These are phyloP conservation scores for Schizochytrium sp. DNA, from an alignment of 108 stramenopile genomes.

Conservation along the genomic window DNA sequence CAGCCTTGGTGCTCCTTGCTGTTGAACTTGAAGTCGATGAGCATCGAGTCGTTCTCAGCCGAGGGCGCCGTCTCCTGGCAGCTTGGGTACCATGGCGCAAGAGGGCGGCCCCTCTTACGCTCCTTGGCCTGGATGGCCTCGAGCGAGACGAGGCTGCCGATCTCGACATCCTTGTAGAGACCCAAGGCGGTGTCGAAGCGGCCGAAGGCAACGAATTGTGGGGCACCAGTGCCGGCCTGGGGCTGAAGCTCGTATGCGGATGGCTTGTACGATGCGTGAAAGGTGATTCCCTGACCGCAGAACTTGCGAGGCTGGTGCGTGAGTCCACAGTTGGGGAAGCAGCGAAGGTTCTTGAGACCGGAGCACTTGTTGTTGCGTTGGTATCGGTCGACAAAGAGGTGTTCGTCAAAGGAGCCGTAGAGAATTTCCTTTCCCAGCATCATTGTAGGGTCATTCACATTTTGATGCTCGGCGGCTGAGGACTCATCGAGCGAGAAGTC, in stretches of 20 bases:
- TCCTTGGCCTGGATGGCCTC: background rate
- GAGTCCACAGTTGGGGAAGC: background rate
- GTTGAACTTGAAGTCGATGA: conserved; percentile 13
- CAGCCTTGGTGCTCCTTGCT: conserved; percentile 14
- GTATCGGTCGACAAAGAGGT: background rate
- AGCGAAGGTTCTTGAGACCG: background rate
- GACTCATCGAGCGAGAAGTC: too few species aligned
- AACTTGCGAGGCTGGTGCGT: background rate
- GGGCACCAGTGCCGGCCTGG: background rate
- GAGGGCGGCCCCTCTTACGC: background rate
- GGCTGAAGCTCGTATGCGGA: background rate
- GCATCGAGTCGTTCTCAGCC: background rate
- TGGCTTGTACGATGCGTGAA: background rate
- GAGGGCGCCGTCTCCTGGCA: background rate
- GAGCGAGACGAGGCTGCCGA: background rate
- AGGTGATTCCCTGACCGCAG: conserved; percentile 1
- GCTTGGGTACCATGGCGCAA: background rate
- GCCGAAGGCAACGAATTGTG: background rate
- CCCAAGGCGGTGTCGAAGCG: background rate
- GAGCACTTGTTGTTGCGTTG: conserved; percentile 17
- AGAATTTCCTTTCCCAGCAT: background rate
- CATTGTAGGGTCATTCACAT: too few species aligned
- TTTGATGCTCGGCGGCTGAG: too few species aligned
- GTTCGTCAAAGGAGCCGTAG: background rate
- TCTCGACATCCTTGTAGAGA: background rate